phyloP scores from a whole-genome alignment of 257 asterid species.

The Fraxinus cuspidata region DNA sequence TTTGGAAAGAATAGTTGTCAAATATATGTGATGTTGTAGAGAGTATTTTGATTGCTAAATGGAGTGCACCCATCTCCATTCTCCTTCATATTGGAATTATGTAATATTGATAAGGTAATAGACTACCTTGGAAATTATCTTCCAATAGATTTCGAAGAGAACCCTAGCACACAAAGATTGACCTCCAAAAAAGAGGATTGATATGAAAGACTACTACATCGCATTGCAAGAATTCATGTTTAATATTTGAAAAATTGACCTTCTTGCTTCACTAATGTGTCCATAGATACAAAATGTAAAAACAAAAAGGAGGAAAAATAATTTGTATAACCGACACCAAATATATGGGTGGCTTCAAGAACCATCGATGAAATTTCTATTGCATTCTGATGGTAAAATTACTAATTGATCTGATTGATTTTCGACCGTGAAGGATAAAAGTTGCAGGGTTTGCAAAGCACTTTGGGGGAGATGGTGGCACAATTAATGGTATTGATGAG shows the following conservation, averaged over 20 bases:
- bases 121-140: not conserved
- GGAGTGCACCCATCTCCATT: constrained; percentile 18
- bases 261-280: no score
- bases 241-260: no score
- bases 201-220: no score
- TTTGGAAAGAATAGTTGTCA: no score
- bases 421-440: constrained; percentile 22
- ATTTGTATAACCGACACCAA: not conserved
- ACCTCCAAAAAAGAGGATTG: no score
- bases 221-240: no score
- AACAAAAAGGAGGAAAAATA: not conserved
- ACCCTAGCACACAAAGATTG: no score
- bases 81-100: no score
- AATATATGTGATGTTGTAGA: not conserved
- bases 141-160: not conserved
- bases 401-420: not conserved
- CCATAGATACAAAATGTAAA: no score
- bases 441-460: constrained; percentile 43
- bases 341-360: not conserved
- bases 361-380: no score
- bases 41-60: constrained; percentile 26
- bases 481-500: constrained; percentile 36
- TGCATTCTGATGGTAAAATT: not conserved
- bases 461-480: constrained; percentile 48
- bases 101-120: no score